These are phyloP conservation scores for Ophiosphaerella korrae DNA, from an alignment of 2,329 filamentous ascomycete species.

Conservation along the genomic window DNA sequence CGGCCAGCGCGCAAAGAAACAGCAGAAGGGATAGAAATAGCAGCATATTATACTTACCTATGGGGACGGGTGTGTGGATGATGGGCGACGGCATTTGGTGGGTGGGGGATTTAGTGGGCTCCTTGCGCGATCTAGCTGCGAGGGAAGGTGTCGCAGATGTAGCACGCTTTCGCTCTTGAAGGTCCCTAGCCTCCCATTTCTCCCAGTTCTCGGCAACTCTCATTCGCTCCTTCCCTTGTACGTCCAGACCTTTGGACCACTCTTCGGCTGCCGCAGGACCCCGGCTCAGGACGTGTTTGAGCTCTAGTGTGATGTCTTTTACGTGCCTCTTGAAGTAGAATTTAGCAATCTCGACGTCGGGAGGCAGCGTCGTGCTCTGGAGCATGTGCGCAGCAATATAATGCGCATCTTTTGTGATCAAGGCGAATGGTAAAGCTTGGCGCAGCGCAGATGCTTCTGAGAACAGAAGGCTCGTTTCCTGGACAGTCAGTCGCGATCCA, in stretches of 20 bases:
- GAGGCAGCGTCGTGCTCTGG: slow-evolving; percentile 57
- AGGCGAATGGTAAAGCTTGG: slow-evolving; percentile 71
- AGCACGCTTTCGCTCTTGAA: slow-evolving; percentile 17
- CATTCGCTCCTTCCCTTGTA: slow-evolving; percentile 64
- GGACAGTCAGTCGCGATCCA: slow-evolving; percentile 25
- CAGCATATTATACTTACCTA: slow-evolving; percentile 35
- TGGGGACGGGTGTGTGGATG: slow-evolving; percentile 41
- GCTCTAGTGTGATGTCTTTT: slow-evolving; percentile 65
- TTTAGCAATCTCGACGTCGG: slow-evolving; percentile 63
- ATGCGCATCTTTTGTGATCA: slow-evolving; percentile 66
- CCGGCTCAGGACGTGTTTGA: slow-evolving; percentile 67
- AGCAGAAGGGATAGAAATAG: slow-evolving; percentile 18
- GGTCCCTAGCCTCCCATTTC: slow-evolving; percentile 65
- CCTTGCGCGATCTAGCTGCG: slow-evolving; percentile 22
- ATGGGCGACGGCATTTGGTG: slow-evolving; percentile 34
- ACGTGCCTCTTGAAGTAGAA: slow-evolving; percentile 69
- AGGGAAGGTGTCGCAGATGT: slow-evolving; percentile 23
- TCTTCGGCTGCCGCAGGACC: slow-evolving; percentile 73
- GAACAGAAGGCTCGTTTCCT: slow-evolving; percentile 74
- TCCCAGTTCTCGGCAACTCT: slow-evolving; percentile 73
- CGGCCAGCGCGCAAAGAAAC: slow-evolving; percentile 16
- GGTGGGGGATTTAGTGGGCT: slow-evolving; percentile 31
- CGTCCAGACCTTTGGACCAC: slow-evolving; percentile 77
- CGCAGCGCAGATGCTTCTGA: slow-evolving; percentile 66
- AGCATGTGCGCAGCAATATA: slow-evolving; percentile 63